Base-by-base conservation (phyloP, 805 yeast genomes). In the Helenozyma baotianmanensis region DNA sequence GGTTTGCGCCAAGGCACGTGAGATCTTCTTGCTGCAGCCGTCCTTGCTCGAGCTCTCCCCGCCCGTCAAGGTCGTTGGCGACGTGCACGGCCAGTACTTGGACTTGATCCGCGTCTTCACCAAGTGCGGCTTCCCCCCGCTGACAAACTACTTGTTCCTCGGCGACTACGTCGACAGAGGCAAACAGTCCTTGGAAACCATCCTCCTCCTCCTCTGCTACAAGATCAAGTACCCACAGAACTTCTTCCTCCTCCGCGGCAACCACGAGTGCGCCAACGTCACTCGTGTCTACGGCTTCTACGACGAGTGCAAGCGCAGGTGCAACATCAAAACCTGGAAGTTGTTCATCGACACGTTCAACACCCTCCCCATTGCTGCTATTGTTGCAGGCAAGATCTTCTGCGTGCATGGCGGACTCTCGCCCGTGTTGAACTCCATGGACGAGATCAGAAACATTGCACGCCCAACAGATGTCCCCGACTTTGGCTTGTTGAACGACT, bases 151-250 rank as follows among this genome's bases (percentile, higher is more conserved):
- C 60, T 64, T 92, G 45, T 90, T 92, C 50, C 62, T 92, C 29
- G 98, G 98, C 18, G 98, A 92, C 62, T 92, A 92, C 58, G 98
- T 92, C 29, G 98, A 92, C 63, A 74, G 98, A 46, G 98, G 98
- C 37, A 92, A 92, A 60, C 98, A 92, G 62, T 82, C 94, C 3
- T 65, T 92, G 36, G 98, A 92, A 58, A 92, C 98, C 0, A 88
- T 92, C 14, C 64, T 90, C 40, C 67, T 92, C 30, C 67, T 92
- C 39, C 68, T 92, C 32, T 89, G 97, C 60, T 92, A 87, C 66
- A 92, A 92, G 58, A 89, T 92, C 60, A 90, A 90, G 58, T 90
- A 88, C 52, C 97, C 98, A 0, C 97, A 92, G 53, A 90, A 90
- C 62, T 89, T 92, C 59, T 92, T 90, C 58, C 62, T 92, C 38